A percentile compares a stretch with the other conserved stretches of the same genome.
phyloP scores from a whole-genome alignment of 1,284 basidiomycete species.

The Ceratobasidium sp. region DNA sequence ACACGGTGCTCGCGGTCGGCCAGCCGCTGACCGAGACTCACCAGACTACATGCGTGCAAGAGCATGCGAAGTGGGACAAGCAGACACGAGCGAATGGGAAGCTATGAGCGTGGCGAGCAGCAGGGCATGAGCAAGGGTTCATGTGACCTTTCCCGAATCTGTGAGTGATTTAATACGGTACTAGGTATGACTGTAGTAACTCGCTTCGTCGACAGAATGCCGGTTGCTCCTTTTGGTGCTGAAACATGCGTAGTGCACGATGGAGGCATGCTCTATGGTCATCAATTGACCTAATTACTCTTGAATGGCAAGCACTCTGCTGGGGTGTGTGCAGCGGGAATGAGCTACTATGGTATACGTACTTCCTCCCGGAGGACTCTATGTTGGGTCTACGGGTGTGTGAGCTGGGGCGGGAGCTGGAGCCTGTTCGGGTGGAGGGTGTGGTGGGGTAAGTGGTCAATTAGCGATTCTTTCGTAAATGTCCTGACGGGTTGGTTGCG shows the following conservation, averaged over 20 bases:
- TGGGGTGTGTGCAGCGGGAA: constrained; percentile 25
- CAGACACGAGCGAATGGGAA: constrained; percentile 15
- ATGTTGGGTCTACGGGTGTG: constrained; percentile 2
- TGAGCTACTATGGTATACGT: constrained; percentile 22
- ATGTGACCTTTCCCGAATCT: constrained; percentile 32
- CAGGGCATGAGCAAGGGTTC: constrained; percentile 22
- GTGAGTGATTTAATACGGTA: background rate
- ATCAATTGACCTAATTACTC: background rate
- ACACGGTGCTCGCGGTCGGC: constrained; percentile 47
- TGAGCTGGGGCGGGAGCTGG: constrained; percentile 15
- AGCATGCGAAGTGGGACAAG: constrained; percentile 20
- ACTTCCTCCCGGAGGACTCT: constrained; percentile 2
- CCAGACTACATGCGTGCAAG: background rate
- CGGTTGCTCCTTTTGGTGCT: constrained; percentile 22
- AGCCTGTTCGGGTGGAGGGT: constrained; percentile 27
- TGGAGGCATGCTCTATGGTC: constrained; percentile 24
- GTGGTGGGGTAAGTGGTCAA: constrained; percentile 18
- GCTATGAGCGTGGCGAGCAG: constrained; percentile 9
- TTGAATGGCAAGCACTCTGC: constrained; percentile 13
- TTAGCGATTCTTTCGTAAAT: background rate
- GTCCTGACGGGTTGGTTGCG: background rate
- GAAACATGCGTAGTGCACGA: constrained; percentile 37
- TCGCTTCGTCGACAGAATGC: background rate
- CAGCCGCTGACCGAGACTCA: constrained; percentile 17
- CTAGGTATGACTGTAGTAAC: background rate